These are phyloP conservation scores for Schizosaccharomyces versatilis DNA, from an alignment of 1,139 yeast genomes.

Conservation along the genomic window DNA sequence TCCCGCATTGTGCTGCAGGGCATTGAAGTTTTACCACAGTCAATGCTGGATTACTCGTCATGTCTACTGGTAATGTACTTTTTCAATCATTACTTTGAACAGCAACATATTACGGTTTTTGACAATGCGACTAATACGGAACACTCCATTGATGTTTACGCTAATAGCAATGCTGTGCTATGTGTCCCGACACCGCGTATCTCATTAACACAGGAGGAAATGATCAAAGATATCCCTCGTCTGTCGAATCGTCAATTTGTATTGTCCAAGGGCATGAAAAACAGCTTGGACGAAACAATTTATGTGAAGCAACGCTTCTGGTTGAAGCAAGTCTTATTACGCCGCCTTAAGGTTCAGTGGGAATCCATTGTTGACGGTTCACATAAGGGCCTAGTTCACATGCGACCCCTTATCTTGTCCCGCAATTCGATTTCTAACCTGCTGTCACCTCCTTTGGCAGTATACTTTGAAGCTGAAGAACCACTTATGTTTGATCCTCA, in stretches of 20 bases:
- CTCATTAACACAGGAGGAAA: neutral
- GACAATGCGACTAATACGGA: neutral
- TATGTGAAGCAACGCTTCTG: neutral
- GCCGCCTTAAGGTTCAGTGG: neutral
- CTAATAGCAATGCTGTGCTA: neutral
- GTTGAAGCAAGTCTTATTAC: neutral
- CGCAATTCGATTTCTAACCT: neutral
- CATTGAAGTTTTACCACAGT: neutral
- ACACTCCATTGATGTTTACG: neutral
- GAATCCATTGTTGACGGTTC: neutral
- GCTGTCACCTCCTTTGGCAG: neutral
- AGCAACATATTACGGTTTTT: neutral
- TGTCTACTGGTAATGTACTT: neutral
- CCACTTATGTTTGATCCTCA: too few relatives aligned
- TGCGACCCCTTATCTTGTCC: neutral
- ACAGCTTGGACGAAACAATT: neutral
- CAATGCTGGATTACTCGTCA: neutral
- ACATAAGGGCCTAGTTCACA: neutral
- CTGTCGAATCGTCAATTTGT: neutral
- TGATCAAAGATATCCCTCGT: neutral
- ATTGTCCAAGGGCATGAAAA: neutral
- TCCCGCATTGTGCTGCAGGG: neutral
- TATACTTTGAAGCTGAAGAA: too few relatives aligned
- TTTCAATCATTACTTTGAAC: neutral
- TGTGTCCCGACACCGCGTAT: neutral